Evolutionary conservation across 306 rosid genomes (phyloP), one percentile per base, ranked within the genome.

Genomic region (Pterocarpus macrocarpus): DNA sequence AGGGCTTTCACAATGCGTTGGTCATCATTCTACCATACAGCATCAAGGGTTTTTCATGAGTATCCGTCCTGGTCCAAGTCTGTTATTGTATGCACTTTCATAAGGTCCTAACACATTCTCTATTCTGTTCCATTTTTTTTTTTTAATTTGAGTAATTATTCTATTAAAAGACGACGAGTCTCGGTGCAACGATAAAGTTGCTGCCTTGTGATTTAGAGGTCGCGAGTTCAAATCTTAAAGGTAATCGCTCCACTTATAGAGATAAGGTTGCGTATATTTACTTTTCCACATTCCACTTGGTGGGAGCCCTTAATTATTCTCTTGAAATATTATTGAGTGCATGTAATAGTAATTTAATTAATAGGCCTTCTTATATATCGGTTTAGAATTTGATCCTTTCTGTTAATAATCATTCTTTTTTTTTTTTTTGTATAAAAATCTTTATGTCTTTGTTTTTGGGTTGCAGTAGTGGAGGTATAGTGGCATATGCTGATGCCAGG

Each of bases 381-480:
- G 15, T 56, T 83, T 66, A 52, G 62, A 38, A 16, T 47, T 34
- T 30, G 16, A 39, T 79, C n/a, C 11, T 53, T 55, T 15, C 22
- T 8, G 9, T 65, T 13, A 3, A 14, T 5, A n/a, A 43, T 59
- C 1, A 45, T 53, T 56, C 6, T 34, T 64, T 49, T 5, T 16
- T 28, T 52, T 53, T 0, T 52, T 53, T 53, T 5, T 49, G 1
- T 11, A 49, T 2, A 13, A 10, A 13, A 17, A 15, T 65, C 2
- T 28, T 2, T 15, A 10, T 63, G 0, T 6, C 36, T 15, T 13
- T 67, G 6, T 41, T 75, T 38, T 75, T 70, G 30, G 63, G 4
- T 5, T 83, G 84, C 83, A 95, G 99, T 83, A 90, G 98, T 41
- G 98, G 97, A 33, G 91, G 97, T 7, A 43, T 90, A 62, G 84